Evolutionary conservation across 1,139 yeast genomes (phyloP).

Genomic region (Suhomyces yuchorum): DNA sequence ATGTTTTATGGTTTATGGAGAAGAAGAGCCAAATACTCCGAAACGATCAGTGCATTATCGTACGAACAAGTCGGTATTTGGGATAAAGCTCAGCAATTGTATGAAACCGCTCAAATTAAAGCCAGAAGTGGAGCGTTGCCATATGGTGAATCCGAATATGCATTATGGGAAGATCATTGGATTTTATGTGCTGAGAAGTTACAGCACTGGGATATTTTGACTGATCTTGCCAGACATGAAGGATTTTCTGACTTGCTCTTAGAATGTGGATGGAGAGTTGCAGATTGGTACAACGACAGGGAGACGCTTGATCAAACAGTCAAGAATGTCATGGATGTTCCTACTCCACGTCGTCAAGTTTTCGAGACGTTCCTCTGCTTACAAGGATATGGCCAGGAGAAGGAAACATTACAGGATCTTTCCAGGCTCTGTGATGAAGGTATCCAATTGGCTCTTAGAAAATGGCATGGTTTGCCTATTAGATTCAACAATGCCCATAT

Average conservation of each 20-base stretch:
- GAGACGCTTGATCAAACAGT: conserved; percentile 95
- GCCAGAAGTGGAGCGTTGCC: conserved; percentile 96
- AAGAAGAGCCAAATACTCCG: conserved; percentile 89
- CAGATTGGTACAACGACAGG: conserved; percentile 96
- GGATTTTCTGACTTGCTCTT: conserved; percentile 91
- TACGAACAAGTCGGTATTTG: conserved; percentile 95
- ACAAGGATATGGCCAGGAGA: conserved; percentile 91
- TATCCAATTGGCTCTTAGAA: conserved; percentile 85
- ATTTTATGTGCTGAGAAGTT: conserved; percentile 93
- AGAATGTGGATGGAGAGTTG: conserved; percentile 99
- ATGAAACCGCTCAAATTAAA: conserved; percentile 96
- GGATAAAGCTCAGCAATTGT: conserved; percentile 91
- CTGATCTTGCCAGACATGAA: conserved; percentile 96
- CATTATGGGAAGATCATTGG: conserved; percentile 99
- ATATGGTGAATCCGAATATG: conserved; percentile 92
- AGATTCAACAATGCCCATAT: conserved; percentile 84
- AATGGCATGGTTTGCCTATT: conserved; percentile 89
- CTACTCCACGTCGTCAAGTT: conserved; percentile 94
- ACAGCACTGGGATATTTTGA: conserved; percentile 97
- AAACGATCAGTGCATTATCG: conserved; percentile 89
- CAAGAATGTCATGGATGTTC: conserved; percentile 96
- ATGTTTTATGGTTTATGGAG: conserved; percentile 99
- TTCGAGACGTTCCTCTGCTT: conserved; percentile 91
- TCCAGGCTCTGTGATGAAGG: conserved; percentile 93
- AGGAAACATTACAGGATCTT: conserved; percentile 78